Evolutionary conservation across 2,329 filamentous ascomycete genomes (phyloP), one percentile per base, ranked within the genome.

Genomic region (Metarhizium rileyi): DNA sequence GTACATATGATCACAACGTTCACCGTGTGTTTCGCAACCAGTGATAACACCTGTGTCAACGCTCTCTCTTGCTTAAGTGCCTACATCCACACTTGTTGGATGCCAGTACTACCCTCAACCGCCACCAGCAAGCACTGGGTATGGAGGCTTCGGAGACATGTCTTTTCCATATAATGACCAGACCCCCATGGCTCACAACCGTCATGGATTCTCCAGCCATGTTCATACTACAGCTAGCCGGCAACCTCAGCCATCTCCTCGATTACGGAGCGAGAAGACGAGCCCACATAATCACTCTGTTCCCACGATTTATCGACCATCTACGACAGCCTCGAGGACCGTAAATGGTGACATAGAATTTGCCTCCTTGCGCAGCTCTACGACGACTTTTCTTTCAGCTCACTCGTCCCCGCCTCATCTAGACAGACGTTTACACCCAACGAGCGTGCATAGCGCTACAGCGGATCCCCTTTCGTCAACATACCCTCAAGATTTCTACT

Each of bases 101-200:
- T 54, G 51, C 40, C 41, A 46, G 47, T 48, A 49, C 55, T 44
- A 48, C 55, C 28, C 43, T 56, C 44, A 53, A 57, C 36, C 57
- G 8, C 5, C 27, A 28, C 5, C 53, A 43, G 46, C 55, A 44
- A 44, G 53, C 40, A 50, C 52, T 35, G 53, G 50, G 26, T 47
- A 53, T 38, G 51, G 45, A 43, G 46, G 41, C 14, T 25, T 52
- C 9, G 56, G 58, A 50, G 50, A 55, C 49, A 61, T 63, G 57
- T 53, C 59, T 43, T 56, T 51, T 25, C 55, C 55, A 41, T 58
- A 57, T 50, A 54, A 56, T 43, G 42, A 56, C 44, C 56, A 56
- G 58, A 49, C 44, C 33, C 47, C 56, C 33, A 57, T 57, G 48
- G 52, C 53, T 41, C 55, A 57, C 18, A 40, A 44, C 47, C 48